Conservation (phyloP, 495 filamentous ascomycete species). For the Penicillium steckii region DNA sequence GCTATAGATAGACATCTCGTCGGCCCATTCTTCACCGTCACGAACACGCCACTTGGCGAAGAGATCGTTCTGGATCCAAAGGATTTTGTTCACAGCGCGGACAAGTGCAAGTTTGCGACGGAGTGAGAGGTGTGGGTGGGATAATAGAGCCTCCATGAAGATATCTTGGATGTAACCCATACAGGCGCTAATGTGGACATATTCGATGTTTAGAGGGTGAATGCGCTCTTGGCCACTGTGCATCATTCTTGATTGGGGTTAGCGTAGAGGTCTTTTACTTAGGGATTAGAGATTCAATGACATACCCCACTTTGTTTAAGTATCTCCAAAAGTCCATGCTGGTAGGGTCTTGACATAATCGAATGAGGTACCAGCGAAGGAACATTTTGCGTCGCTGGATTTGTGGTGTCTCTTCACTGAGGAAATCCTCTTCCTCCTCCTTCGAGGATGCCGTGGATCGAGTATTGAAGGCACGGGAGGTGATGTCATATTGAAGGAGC, state of each 20-base stretch:
- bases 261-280: neutral
- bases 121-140: constrained; percentile 61
- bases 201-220: constrained; percentile 70
- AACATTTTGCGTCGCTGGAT: constrained; percentile 77
- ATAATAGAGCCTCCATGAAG: constrained; percentile 70
- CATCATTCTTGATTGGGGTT: constrained; percentile 54
- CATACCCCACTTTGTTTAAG: constrained; percentile 70
- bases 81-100: constrained; percentile 59
- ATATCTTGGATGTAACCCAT: constrained; percentile 72
- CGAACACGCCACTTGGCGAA: constrained; percentile 73
- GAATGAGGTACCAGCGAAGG: constrained; percentile 66
- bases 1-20: constrained; percentile 52
- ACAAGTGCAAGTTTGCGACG: constrained; percentile 65
- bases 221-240: constrained; percentile 63
- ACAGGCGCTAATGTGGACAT: constrained; percentile 67
- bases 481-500: constrained; percentile 72
- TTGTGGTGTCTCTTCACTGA: constrained; percentile 64
- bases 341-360: constrained; percentile 67
- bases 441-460: constrained; percentile 62
- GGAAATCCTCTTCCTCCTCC: constrained; percentile 55
- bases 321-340: constrained; percentile 78
- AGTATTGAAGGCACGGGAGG: constrained; percentile 67
- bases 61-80: constrained; percentile 79
- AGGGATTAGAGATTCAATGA: constrained; percentile 1
- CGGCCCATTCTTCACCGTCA: constrained; percentile 69